Base-by-base conservation (phyloP, 73 alveolate species). In the Tetrahymena malaccensis region DNA sequence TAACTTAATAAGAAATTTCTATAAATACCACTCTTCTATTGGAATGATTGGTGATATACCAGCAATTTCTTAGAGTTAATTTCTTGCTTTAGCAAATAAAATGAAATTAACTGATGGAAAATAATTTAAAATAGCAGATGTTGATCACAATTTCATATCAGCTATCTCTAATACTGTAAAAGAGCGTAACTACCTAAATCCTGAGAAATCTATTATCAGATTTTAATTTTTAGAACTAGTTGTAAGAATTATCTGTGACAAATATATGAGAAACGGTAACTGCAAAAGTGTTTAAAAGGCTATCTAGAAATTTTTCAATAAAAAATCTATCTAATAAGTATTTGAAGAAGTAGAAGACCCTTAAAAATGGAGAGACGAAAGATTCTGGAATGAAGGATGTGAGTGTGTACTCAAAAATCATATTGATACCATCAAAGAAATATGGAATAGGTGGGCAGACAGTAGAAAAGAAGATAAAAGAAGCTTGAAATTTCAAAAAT, bases 331-430 rank as follows among this genome's bases (percentile, higher is more conserved):
- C 27, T 5, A 19, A 50, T 50, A 7, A 50, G 27, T 21, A 0
- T 2, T 50, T 13, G 83, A 50, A 50, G 27, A 21, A 2, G 16
- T 50, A 19, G 83, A 50, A 50, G 83, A 50, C 27, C 31, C 83
- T 50, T 21, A 50, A 21, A 19, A 50, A 50, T 50, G 83, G 83
- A 50, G 83, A 50, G 83, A 50, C 16, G 83, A 27, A 19, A 95
- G 97, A 93, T 97, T 96, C 93, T 98, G 98, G 98, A 98, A 98
- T 95, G 99, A 98, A 94, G 95, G 95, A 95, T 96, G 95, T 10
- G 99, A 98, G 94, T 95, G 96, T 93, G 96, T 96, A 57, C 70
- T 97, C 34, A 97, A 98, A 83, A 97, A 98, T 37, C 96, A 98
- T 94, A 43, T 97, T n/a, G 97, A 98, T 35, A 94, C 98, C 58